phyloP scores from a whole-genome alignment of 2,329 filamentous ascomycete genomes.

The Periconia macrospinosa region DNA sequence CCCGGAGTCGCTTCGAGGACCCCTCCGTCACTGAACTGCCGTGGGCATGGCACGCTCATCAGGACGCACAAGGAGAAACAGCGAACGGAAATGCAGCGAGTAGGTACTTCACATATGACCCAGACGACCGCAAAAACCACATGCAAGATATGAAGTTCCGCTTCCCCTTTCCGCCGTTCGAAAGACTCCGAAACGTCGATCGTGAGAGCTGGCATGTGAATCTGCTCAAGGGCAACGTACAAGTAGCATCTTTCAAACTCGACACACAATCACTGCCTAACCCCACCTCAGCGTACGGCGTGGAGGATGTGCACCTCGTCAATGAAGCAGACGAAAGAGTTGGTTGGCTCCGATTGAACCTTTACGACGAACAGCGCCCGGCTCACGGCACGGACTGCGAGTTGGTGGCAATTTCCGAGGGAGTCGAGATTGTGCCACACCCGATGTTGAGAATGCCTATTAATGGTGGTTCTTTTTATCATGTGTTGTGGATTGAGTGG shows the following conservation, averaged over 20 bases:
- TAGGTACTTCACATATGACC: too few relatives aligned
- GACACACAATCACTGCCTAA: conserved; percentile 3
- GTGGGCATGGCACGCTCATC: background rate
- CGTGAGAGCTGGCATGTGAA: conserved; percentile 3
- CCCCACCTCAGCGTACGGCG: conserved; percentile 3
- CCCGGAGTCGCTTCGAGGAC: background rate
- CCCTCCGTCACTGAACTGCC: conserved; percentile 1
- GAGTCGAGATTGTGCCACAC: too few relatives aligned
- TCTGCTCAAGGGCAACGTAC: conserved; percentile 4
- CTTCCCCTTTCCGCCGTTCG: too few relatives aligned
- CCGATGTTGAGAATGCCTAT: background rate
- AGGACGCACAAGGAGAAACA: too few relatives aligned
- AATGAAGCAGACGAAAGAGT: conserved; percentile 5
- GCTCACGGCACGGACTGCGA: conserved; percentile 7
- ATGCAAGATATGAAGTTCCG: too few relatives aligned
- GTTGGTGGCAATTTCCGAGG: conserved; percentile 9
- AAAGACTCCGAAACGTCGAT: conserved; percentile 4
- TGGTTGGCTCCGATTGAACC: conserved; percentile 5
- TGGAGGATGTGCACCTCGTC: conserved; percentile 5
- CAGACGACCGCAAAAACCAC: too few relatives aligned
- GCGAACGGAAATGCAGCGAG: too few relatives aligned
- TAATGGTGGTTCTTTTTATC: too few relatives aligned
- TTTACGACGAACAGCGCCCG: conserved; percentile 7
- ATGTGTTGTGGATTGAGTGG: too few relatives aligned
- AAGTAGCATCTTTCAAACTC: conserved; percentile 5